phyloP scores from a whole-genome alignment of 2,329 filamentous ascomycete genomes.

The Parastagonospora nodorum region DNA sequence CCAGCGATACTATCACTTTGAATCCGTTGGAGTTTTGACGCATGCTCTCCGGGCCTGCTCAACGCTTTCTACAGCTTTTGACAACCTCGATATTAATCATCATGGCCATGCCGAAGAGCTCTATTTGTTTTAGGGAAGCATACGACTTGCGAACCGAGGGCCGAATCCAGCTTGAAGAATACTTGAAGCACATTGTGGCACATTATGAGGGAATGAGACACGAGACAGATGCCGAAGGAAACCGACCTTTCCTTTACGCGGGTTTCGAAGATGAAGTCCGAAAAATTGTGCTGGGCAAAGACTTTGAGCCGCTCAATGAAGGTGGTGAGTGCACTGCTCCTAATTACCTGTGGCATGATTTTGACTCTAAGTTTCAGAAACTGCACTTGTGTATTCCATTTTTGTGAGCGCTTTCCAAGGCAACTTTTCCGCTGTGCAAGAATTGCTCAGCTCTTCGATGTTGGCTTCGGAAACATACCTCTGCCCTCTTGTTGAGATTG shows the following conservation, averaged over 20 bases:
- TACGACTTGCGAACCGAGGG: slow-evolving; percentile 1
- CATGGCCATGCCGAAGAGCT: slow-evolving; percentile 3
- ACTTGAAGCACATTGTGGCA: slow-evolving; percentile 6
- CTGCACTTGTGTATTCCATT: slow-evolving; percentile 5
- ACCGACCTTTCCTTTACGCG: slow-evolving; percentile 1
- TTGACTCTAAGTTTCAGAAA: background rate
- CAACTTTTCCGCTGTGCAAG: slow-evolving; percentile 3
- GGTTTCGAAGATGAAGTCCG: slow-evolving; percentile 9
- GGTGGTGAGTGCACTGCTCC: slow-evolving; percentile 2
- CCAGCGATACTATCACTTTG: no score
- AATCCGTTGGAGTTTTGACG: background rate
- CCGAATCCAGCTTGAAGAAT: slow-evolving; percentile 4
- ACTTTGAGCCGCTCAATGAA: slow-evolving; percentile 4
- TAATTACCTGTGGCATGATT: background rate
- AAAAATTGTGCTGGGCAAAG: slow-evolving; percentile 3
- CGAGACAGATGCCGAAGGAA: slow-evolving; percentile 6
- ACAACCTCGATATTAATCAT: background rate
- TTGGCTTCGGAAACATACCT: slow-evolving; percentile 3
- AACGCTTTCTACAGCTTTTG: background rate
- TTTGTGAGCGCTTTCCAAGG: slow-evolving; percentile 8
- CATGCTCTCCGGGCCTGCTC: background rate
- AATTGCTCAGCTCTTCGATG: slow-evolving; percentile 6
- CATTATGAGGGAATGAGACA: slow-evolving; percentile 6
- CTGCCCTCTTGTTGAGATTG: slow-evolving; percentile 2
- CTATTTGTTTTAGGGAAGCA: slow-evolving; percentile 7